phyloP scores from a whole-genome alignment of 371 early-diverging fungal species.

The Mortierella sp. region DNA sequence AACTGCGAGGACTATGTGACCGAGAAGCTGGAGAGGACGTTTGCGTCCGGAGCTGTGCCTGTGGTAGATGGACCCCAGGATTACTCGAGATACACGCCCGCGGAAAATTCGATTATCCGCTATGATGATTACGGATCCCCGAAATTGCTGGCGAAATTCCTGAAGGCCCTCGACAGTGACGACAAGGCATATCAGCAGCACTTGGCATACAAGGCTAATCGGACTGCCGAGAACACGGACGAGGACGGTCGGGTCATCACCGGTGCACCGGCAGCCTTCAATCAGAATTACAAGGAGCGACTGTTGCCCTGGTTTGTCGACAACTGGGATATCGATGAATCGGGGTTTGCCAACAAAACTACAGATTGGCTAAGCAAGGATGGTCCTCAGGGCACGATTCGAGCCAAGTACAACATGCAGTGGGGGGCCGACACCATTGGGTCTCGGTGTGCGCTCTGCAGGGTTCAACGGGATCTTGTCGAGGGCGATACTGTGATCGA shows the following conservation, averaged over 20 bases:
- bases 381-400: neutral
- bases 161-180: slow-evolving; percentile 11
- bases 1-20: slow-evolving; percentile 35
- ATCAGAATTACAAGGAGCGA: slow-evolving; percentile 12
- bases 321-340: slow-evolving; percentile 16
- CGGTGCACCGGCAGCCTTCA: neutral
- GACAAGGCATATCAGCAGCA: slow-evolving; percentile 6
- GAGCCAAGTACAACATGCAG: slow-evolving; percentile 1
- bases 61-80: slow-evolving; percentile 21
- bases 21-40: slow-evolving; percentile 23
- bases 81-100: slow-evolving; percentile 13
- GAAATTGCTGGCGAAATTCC: neutral
- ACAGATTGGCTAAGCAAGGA: slow-evolving; percentile 4
- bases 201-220: neutral
- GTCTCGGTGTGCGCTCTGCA: neutral
- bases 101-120: slow-evolving; percentile 2
- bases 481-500: neutral
- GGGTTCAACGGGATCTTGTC: neutral
- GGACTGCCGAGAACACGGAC: slow-evolving; percentile 6
- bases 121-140: slow-evolving; percentile 10
- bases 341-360: slow-evolving; percentile 2
- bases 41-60: slow-evolving; percentile 23
- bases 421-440: neutral
- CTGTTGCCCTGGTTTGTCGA: slow-evolving; percentile 23
- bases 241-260: neutral